Conservation (phyloP, 164 flowering plant species). For the Sextonia rubra region DNA sequence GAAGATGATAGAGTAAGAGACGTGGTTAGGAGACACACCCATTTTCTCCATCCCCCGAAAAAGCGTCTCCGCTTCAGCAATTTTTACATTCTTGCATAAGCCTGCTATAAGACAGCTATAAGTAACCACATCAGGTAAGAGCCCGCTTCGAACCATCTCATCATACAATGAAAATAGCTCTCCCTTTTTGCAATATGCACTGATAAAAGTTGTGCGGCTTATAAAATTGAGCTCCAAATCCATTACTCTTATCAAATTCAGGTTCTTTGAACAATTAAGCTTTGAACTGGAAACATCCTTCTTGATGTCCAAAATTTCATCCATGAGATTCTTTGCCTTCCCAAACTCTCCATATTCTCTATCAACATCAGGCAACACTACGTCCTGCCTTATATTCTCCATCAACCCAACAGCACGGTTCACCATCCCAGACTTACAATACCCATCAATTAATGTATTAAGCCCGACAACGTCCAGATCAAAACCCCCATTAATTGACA, state of each 20-base stretch:
- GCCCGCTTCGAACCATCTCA: slow-evolving; percentile 59
- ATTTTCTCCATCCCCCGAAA: slow-evolving; percentile 59
- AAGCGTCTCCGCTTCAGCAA: slow-evolving; percentile 46
- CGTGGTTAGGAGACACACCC: slow-evolving; percentile 67
- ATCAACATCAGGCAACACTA: slow-evolving; percentile 51
- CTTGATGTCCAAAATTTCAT: slow-evolving; percentile 29
- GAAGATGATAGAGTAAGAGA: slow-evolving; percentile 55
- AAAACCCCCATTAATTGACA: slow-evolving; percentile 33
- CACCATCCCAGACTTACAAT: slow-evolving; percentile 47
- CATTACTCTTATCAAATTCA: slow-evolving; percentile 1
- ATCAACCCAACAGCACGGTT: slow-evolving; percentile 33
- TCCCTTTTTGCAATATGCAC: slow-evolving; percentile 38
- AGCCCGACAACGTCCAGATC: slow-evolving; percentile 43
- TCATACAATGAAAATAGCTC: slow-evolving; percentile 42
- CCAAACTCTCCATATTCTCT: slow-evolving; percentile 47
- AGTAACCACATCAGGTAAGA: slow-evolving; percentile 72
- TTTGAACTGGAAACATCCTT: slow-evolving; percentile 6
- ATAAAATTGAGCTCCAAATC: slow-evolving; percentile 40
- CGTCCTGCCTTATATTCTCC: slow-evolving; percentile 43
- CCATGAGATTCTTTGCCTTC: slow-evolving; percentile 47
- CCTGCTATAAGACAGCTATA: slow-evolving; percentile 55
- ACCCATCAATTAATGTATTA: slow-evolving; percentile 61
- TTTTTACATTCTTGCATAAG: slow-evolving; percentile 56
- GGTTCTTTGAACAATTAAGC: not conserved
- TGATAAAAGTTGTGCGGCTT: slow-evolving; percentile 60